Base-by-base conservation (phyloP, 306 rosid species). In the Cicer yamashitae region DNA sequence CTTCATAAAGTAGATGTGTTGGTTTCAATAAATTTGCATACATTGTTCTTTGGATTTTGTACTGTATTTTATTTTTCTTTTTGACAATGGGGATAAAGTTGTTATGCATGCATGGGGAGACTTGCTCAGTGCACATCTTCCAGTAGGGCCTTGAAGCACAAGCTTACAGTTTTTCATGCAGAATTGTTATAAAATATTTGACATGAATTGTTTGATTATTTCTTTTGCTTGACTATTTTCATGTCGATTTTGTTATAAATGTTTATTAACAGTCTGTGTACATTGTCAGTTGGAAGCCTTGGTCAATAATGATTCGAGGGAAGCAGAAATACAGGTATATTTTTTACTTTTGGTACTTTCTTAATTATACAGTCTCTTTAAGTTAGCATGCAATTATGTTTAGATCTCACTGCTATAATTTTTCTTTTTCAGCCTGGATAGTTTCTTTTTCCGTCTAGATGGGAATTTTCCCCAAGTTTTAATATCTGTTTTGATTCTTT, bases 261-360 rank as follows among this genome's bases (percentile, higher is more conserved):
- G 75, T 18, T 66, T 60, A 60, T 39, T 71, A 48, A 88, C 62
- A 37, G 18, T 30, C 11, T 74, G 50, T 67, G 37, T 77, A 51
- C 20, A 70, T 82, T 87, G 53, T 82, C 88, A 96, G 99, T 86
- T 96, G 87, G 99, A 92, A 75, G 85, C 89, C 18, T 62, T 92
- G 90, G 87, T 96, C 59, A 84, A 75, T 46, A 90, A 70, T 79
- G 97, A 92, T 59, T 86, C 88, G 50, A 83, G 89, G 79, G 99
- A 90, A 47, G 75, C 83, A 48, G 99, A 96, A 43, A 83, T 96
- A 67, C 99, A 92, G 97, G 99, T 96, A 83, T 67, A 13, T 11
- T 71, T 67, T 77, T 22, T 51, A 63, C 14, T 71, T 71, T 60
- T 10, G 59, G 20, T 79, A n/a, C 48, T 51, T 34, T 9, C 70